Evolutionary conservation across 2,329 filamentous ascomycete species (phyloP), one percentile per base, ranked within the genome.

Genomic region (Pseudodiploospora longispora): DNA sequence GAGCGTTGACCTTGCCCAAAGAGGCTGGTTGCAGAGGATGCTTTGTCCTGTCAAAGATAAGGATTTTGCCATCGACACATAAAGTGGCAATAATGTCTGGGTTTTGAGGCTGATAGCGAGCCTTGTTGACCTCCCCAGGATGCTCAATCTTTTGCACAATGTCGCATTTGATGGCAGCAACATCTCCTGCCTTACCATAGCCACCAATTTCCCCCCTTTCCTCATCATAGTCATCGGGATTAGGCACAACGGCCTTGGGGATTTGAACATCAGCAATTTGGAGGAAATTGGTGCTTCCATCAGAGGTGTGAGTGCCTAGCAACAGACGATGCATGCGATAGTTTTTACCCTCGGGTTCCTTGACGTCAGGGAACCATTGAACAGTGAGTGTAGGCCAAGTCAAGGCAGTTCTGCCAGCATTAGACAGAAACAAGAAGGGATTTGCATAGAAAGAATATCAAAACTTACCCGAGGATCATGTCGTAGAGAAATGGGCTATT

Each of bases 401-500:
- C 46, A 98, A 74, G 35, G 94, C 94, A 52, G 88, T 95, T 58
- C 89, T 83, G 40, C 7, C 6, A 7, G 6, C 6, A 31, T 42
- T 30, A 44, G 41, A 10, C 29, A 27, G 59, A 30, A 56, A 50
- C 27, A 40, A 31, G 38, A 28, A 4, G 8, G 10, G 2, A 2
- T 9, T 34, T 9, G 28, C 31, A 39, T 38, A 12, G 32, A 10
- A 39, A 29, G 27, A 12, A 6, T 10, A 36, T 10, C 27, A 2
- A 19, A 47, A 12, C 48, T 53, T 65, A 82, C 82, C 82, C 90
- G 51, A 97, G 76, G 53, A 98, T 93, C 81, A 96, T 87, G 64
- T 98, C 93, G 66, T 98, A 98, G 56, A 98, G 84, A 61, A 97
- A 97, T 4, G 93, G 90, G 52, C 87, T 88, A 68, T 98, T 98